These are phyloP conservation scores for sweet orange (Citrus sinensis) DNA, from an alignment of 345 rosid species.

Conservation along the genomic window DNA sequence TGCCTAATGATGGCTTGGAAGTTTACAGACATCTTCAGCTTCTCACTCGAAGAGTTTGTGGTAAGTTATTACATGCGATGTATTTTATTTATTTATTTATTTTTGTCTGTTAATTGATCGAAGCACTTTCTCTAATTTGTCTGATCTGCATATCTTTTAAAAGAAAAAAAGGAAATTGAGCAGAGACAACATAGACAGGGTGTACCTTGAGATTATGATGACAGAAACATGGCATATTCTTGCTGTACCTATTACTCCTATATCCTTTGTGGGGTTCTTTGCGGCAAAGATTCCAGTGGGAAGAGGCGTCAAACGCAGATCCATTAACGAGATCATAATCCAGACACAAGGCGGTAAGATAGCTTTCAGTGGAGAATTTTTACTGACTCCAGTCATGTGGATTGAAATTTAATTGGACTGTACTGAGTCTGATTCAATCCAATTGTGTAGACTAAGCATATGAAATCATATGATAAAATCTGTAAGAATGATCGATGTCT, in stretches of 20 bases:
- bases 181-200: not conserved
- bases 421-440: not conserved
- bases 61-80: not conserved
- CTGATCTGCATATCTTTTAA: not conserved
- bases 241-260: not conserved
- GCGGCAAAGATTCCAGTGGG: not conserved
- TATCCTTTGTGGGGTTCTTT: not conserved
- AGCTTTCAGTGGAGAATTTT: not conserved
- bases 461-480: too few species aligned
- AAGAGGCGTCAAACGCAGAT: not conserved
- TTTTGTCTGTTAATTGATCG: not conserved
- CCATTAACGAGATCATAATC: not conserved
- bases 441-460: too few species aligned
- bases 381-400: not conserved
- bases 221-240: not conserved
- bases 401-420: not conserved
- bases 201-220: not conserved
- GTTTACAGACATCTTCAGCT: not conserved
- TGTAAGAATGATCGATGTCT: too few species aligned
- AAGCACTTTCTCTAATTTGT: not conserved
- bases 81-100: too few species aligned
- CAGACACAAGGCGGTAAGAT: not conserved
- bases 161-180: not conserved
- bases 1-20: not conserved
- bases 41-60: not conserved